Evolutionary conservation across 495 filamentous ascomycete species (phyloP).

Genomic region (Talaromyces thailandensis): DNA sequence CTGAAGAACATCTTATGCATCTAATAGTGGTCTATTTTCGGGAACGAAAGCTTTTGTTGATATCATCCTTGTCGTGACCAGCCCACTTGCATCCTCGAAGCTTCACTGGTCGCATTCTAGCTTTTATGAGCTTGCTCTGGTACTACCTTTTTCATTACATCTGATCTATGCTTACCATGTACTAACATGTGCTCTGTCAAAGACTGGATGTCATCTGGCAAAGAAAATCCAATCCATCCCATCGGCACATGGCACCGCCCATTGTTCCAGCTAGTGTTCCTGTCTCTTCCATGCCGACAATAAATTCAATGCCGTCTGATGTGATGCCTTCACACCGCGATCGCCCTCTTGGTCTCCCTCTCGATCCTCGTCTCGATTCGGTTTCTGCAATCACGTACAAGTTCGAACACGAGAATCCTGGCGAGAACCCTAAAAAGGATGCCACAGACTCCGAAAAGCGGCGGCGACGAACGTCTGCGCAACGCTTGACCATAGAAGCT

Average conservation of each 20-base stretch:
- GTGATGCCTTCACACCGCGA: neutral
- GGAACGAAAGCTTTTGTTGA: neutral
- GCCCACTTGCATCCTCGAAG: neutral
- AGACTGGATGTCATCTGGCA: neutral
- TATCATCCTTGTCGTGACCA: neutral
- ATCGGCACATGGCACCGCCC: neutral
- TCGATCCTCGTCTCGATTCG: neutral
- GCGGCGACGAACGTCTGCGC: slow-evolving; percentile 11
- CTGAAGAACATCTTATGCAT: neutral
- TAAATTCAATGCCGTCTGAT: neutral
- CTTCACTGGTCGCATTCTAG: neutral
- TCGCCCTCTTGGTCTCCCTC: neutral
- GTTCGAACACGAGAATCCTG: slow-evolving; percentile 7
- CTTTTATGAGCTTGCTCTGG: too few species aligned
- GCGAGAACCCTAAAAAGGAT: neutral
- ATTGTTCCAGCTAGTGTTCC: neutral
- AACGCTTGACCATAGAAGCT: slow-evolving; percentile 10
- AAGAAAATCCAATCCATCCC: neutral
- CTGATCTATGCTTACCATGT: neutral
- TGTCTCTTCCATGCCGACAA: neutral
- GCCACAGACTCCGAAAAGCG: neutral
- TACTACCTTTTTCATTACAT: neutral
- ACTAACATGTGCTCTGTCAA: neutral
- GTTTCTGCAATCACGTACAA: too few species aligned
- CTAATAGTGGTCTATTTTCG: neutral